phyloP scores from a whole-genome alignment of 2,329 filamentous ascomycete species.

The Bipolaris bicolor region DNA sequence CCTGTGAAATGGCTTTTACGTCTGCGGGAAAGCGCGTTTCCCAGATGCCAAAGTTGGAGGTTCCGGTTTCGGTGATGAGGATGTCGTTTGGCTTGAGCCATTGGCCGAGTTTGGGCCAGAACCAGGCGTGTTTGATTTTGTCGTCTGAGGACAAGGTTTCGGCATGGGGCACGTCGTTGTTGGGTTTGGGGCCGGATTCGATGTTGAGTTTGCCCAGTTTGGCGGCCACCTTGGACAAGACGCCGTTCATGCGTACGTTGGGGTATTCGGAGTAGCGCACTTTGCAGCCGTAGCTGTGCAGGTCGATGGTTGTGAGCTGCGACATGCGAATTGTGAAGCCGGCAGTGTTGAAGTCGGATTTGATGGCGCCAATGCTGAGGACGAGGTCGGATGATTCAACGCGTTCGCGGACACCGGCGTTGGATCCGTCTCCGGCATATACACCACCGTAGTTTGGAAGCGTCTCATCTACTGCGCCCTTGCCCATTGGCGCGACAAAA shows the following conservation, averaged over 20 bases:
- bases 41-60: slow-evolving; percentile 86
- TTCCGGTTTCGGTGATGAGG: slow-evolving; percentile 86
- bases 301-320: slow-evolving; percentile 78
- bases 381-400: slow-evolving; percentile 75
- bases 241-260: slow-evolving; percentile 76
- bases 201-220: slow-evolving; percentile 64
- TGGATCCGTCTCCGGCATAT: slow-evolving; percentile 79
- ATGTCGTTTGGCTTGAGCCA: slow-evolving; percentile 77
- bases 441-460: slow-evolving; percentile 80
- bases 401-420: slow-evolving; percentile 65
- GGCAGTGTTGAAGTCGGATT: slow-evolving; percentile 81
- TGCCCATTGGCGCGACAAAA: slow-evolving; percentile 91
- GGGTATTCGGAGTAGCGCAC: slow-evolving; percentile 82
- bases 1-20: slow-evolving; percentile 82
- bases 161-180: slow-evolving; percentile 56
- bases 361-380: slow-evolving; percentile 70
- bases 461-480: slow-evolving; percentile 79
- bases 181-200: slow-evolving; percentile 58
- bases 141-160: slow-evolving; percentile 41
- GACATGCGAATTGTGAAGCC: slow-evolving; percentile 82
- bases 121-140: slow-evolving; percentile 71
- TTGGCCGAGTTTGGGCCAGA: slow-evolving; percentile 78
- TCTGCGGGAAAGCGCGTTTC: slow-evolving; percentile 77
- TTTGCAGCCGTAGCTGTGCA: slow-evolving; percentile 75
- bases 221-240: slow-evolving; percentile 73